These are phyloP conservation scores for Platanthera guangdongensis DNA, from an alignment of 106 monocot species.

Conservation along the genomic window DNA sequence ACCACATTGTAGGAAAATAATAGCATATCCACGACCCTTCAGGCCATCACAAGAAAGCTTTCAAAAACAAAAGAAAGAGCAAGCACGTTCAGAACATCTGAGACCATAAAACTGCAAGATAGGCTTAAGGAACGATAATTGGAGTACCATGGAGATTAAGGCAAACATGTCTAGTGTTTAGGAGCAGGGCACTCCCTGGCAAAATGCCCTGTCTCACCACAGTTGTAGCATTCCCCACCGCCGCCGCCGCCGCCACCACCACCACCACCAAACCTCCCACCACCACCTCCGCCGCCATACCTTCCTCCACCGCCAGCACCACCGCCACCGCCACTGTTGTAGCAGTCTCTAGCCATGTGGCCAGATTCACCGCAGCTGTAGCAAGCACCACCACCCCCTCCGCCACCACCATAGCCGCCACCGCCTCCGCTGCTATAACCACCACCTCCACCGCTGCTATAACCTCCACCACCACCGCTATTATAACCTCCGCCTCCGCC, in stretches of 20 bases:
- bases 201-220: constrained; percentile 20
- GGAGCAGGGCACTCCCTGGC: constrained; percentile 21
- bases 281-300: constrained; percentile 20
- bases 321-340: constrained; percentile 7
- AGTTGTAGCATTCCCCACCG: constrained; percentile 22
- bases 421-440: constrained; percentile 1
- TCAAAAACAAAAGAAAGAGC: not conserved
- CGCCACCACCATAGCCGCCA: not conserved
- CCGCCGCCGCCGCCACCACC: constrained; percentile 9
- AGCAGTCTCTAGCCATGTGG: constrained; percentile 43
- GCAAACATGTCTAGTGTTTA: not conserved
- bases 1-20: not conserved
- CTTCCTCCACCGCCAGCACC: constrained; percentile 13
- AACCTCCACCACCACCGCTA: not conserved
- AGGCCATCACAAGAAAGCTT: constrained; percentile 6
- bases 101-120: constrained; percentile 1
- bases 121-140: not conserved
- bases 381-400: constrained; percentile 20
- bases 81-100: not conserved
- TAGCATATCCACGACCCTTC: not conserved
- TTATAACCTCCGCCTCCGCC: not conserved
- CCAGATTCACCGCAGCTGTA: constrained; percentile 41
- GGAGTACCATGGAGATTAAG: not conserved
- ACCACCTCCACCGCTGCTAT: not conserved
- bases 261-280: constrained; percentile 12